Evolutionary conservation across 2,329 filamentous ascomycete genomes (phyloP).

Genomic region (Sporothrix phasma): DNA sequence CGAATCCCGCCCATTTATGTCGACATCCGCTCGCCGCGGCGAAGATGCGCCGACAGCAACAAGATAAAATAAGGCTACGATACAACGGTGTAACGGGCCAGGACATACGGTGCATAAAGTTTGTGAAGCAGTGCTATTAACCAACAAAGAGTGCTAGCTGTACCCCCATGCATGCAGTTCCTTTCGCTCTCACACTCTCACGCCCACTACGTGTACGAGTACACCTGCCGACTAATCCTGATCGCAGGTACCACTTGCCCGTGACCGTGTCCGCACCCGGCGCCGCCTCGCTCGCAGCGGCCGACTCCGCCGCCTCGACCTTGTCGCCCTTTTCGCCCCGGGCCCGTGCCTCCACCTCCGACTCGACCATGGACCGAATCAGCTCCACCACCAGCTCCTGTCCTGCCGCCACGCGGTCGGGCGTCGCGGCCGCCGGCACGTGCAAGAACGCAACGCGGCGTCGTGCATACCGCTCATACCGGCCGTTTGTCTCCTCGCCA

Average conservation of each 20-base stretch:
- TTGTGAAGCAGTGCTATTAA: too few relatives aligned
- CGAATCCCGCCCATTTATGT: background rate
- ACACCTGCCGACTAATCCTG: too few relatives aligned
- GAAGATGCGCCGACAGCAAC: too few relatives aligned
- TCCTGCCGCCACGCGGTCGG: conserved; percentile 38
- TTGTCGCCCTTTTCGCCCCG: conserved; percentile 16
- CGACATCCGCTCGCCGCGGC: background rate
- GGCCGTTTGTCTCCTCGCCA: conserved; percentile 21
- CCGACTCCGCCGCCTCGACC: background rate
- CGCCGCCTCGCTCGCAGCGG: background rate
- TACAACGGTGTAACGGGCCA: too few relatives aligned
- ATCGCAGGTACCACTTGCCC: conserved; percentile 17
- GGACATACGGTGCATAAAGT: too few relatives aligned
- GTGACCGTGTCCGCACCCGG: conserved; percentile 2
- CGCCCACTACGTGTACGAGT: too few relatives aligned
- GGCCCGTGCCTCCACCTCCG: conserved; percentile 27
- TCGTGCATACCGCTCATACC: conserved; percentile 17
- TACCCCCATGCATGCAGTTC: background rate
- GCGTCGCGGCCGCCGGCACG: conserved; percentile 52
- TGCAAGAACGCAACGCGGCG: conserved; percentile 59
- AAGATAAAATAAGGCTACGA: too few relatives aligned
- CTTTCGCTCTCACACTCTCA: background rate
- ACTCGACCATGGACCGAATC: conserved; percentile 47
- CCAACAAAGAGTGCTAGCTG: too few relatives aligned
- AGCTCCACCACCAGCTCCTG: conserved; percentile 44